phyloP scores from a whole-genome alignment of 352 stramenopile genomes.

The Phytophthora aleatoria region DNA sequence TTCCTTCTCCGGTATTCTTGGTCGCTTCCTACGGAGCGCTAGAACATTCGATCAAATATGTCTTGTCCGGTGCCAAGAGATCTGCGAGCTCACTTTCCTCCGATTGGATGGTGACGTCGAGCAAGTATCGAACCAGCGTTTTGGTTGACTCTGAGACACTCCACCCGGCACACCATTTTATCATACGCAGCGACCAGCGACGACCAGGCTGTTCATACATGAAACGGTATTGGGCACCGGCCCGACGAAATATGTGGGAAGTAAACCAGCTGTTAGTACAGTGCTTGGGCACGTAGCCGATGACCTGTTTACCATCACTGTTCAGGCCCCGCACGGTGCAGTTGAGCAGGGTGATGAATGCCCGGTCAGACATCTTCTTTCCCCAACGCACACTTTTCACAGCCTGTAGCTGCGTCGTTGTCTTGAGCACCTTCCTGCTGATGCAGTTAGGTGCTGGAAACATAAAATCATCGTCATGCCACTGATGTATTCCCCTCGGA shows the following conservation, averaged over 20 bases:
- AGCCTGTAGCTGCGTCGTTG: neutral
- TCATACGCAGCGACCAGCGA: conserved; percentile 17
- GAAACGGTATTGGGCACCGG: neutral
- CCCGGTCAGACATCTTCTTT: conserved; percentile 15
- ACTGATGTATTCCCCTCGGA: neutral
- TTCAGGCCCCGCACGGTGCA: neutral
- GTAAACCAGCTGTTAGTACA: conserved; percentile 3
- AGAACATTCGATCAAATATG: neutral
- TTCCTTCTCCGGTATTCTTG: conserved; percentile 6
- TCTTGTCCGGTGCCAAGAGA: conserved; percentile 8
- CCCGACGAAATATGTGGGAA: neutral
- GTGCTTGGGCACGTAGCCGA: conserved; percentile 11
- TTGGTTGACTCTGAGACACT: conserved; percentile 20
- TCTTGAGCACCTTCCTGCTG: neutral
- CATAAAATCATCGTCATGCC: conserved; percentile 10
- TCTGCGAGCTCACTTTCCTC: conserved; percentile 15
- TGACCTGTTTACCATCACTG: neutral
- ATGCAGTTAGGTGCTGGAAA: conserved; percentile 1
- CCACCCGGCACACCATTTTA: conserved; percentile 20
- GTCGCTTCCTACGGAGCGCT: conserved; percentile 1
- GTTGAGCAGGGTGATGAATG: conserved; percentile 15
- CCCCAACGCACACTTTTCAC: conserved; percentile 13
- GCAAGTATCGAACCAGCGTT: conserved; percentile 16
- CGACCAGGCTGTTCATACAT: neutral
- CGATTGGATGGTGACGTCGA: conserved; percentile 4